Evolutionary conservation across 352 stramenopile species (phyloP).

Genomic region (Pythium aphanidermatum): DNA sequence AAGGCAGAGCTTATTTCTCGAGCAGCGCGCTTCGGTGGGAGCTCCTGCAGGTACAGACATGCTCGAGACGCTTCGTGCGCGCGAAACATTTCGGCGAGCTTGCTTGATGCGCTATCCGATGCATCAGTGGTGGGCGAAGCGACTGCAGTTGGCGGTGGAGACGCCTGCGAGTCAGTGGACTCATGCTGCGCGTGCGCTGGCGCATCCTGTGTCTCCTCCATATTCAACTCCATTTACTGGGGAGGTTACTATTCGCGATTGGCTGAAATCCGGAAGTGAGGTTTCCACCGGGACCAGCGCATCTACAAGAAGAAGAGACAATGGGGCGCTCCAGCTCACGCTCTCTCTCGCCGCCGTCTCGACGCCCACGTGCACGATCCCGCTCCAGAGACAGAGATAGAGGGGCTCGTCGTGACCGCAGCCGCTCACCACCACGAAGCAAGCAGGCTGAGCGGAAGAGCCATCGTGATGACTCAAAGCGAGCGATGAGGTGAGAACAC

Average conservation of each 20-base stretch:
- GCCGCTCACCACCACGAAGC: too few species aligned
- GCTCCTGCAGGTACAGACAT: conserved; percentile 3
- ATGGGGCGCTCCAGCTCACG: conserved; percentile 5
- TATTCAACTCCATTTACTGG: too few species aligned
- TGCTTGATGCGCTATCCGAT: too few species aligned
- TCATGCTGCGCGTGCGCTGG: not conserved
- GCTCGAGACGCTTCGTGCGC: conserved; percentile 7
- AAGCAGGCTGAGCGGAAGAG: too few species aligned
- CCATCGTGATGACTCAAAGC: too few species aligned
- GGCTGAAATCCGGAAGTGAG: not conserved
- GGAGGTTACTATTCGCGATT: too few species aligned
- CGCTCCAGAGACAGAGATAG: not conserved
- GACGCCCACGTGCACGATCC: not conserved
- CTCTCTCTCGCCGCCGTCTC: not conserved
- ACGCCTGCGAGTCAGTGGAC: not conserved
- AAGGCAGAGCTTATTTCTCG: conserved; percentile 7
- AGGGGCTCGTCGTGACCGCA: too few species aligned
- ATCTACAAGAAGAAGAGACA: not conserved
- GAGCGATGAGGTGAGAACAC: too few species aligned
- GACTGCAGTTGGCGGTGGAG: not conserved
- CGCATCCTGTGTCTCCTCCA: too few species aligned
- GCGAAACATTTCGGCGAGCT: too few species aligned
- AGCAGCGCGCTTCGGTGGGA: not conserved
- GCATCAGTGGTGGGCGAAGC: not conserved
- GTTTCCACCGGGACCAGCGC: not conserved